Percentiles rank a stretch among this genome's conserved stretches.
Conservation (phyloP, 306 rosid species). For the Glycine soja region DNA sequence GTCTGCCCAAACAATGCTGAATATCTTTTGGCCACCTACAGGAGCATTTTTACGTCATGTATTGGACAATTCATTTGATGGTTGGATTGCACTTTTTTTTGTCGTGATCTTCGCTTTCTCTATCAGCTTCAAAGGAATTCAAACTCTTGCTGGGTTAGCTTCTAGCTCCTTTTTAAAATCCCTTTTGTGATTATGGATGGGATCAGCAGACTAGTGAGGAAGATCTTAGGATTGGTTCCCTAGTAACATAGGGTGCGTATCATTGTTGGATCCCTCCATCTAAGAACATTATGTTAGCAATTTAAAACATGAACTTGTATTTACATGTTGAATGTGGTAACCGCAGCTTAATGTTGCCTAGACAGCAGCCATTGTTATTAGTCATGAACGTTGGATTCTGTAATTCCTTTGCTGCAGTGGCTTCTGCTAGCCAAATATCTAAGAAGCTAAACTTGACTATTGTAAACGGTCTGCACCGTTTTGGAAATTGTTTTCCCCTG, state of each 20-base stretch:
- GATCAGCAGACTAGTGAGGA: neutral
- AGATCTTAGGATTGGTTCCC: neutral
- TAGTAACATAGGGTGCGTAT: neutral
- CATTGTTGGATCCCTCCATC: neutral
- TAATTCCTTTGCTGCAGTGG: neutral
- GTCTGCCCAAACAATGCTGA: neutral
- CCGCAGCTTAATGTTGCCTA: neutral
- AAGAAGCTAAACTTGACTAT: neutral
- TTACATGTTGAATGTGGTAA: neutral
- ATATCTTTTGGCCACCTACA: conserved; percentile 16
- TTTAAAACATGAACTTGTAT: conserved; percentile 18
- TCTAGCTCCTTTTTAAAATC: neutral
- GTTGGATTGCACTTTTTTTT: conserved; percentile 21
- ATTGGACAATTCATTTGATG: conserved; percentile 30
- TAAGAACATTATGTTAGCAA: no score
- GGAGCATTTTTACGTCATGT: conserved; percentile 29
- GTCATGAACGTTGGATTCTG: neutral
- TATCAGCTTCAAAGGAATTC: neutral
- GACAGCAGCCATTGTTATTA: neutral
- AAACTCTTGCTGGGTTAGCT: conserved; percentile 10
- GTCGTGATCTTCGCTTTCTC: conserved; percentile 7
- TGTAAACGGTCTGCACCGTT: no score
- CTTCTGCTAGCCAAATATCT: neutral
- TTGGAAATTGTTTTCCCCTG: no score
- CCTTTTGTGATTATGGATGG: no score